phyloP scores from a whole-genome alignment of 805 yeast genomes.

The Saccharomycopsis selenospora region DNA sequence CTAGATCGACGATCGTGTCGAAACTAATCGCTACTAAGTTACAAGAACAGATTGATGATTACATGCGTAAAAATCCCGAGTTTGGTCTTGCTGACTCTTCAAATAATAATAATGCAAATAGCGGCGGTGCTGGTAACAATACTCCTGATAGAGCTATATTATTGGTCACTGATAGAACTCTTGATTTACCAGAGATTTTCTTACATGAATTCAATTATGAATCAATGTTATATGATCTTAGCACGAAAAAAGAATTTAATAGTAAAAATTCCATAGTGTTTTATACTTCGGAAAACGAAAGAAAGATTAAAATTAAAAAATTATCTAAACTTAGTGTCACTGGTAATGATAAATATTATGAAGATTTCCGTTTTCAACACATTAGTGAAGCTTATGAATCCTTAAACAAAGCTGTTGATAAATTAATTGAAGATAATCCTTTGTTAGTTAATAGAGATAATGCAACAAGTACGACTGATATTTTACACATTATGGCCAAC shows the following conservation, averaged over 20 bases:
- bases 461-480: conserved; percentile 60
- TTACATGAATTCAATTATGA: conserved; percentile 88
- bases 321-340: conserved; percentile 45
- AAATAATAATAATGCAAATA: conserved; percentile 63
- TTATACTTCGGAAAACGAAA: conserved; percentile 51
- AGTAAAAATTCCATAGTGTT: conserved; percentile 20
- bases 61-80: conserved; percentile 60
- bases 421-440: conserved; percentile 66
- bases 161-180: conserved; percentile 71
- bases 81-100: conserved; percentile 48
- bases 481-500: conserved; percentile 64
- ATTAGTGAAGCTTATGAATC: conserved; percentile 65
- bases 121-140: conserved; percentile 68
- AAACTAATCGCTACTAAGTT: conserved; percentile 65
- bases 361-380: conserved; percentile 61
- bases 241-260: conserved; percentile 39
- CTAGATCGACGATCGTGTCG: conserved; percentile 54
- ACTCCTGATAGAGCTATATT: conserved; percentile 64
- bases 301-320: conserved; percentile 36
- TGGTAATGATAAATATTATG: conserved; percentile 59
- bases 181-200: conserved; percentile 78
- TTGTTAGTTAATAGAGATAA: conserved; percentile 61
- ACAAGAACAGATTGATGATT: conserved; percentile 64
- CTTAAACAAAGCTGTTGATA: conserved; percentile 50
- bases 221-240: conserved; percentile 78